These are phyloP conservation scores for Pseudocercospora eumusae DNA, from an alignment of 2,329 filamentous ascomycete genomes.

Conservation along the genomic window DNA sequence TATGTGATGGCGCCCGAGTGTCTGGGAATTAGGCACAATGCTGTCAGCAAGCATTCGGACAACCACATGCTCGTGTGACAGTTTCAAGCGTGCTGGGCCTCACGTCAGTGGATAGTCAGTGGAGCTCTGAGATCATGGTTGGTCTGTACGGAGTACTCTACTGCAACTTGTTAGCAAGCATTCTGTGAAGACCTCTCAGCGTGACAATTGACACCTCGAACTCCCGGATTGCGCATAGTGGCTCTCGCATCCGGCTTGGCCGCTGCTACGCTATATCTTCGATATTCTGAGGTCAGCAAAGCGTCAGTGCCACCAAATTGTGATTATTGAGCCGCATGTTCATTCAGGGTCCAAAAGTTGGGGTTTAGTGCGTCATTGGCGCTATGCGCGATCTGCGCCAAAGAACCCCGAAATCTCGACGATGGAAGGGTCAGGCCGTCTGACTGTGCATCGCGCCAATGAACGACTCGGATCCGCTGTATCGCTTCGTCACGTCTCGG, in stretches of 20 bases:
- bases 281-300: background rate
- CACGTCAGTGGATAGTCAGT: background rate
- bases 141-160: background rate
- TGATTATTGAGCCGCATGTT: conserved; percentile 17
- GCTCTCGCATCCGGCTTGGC: background rate
- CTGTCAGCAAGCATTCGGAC: background rate
- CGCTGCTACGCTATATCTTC: background rate
- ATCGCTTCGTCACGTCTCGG: conserved; percentile 14
- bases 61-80: conserved; percentile 3
- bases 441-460: conserved; percentile 15
- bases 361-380: conserved; percentile 15
- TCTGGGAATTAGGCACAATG: background rate
- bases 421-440: conserved; percentile 7
- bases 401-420: background rate
- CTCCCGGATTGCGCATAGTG: background rate
- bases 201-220: background rate
- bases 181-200: background rate
- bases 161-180: background rate
- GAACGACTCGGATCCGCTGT: background rate
- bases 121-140: conserved; percentile 9
- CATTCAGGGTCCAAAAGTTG: conserved; percentile 12
- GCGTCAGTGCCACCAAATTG: background rate
- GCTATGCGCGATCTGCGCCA: conserved; percentile 14
- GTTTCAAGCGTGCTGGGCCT: background rate
- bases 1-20: background rate